Percentiles rank a stretch among this genome's conserved stretches.
Conservation (phyloP, 1,139 yeast genomes). For the Lodderomyces pseudojiufengensis region DNA sequence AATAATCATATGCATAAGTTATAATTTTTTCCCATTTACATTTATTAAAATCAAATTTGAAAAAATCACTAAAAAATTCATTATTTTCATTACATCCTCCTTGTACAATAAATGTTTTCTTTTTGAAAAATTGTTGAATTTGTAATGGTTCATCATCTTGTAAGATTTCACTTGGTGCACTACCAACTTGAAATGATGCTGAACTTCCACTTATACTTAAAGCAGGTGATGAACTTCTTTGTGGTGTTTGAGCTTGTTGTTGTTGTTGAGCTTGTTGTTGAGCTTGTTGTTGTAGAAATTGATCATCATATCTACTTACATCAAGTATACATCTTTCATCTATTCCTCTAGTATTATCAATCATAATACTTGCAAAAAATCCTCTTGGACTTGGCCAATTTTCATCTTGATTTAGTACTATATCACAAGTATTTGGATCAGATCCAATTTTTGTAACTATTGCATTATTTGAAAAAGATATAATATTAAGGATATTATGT, state of each 20-base stretch:
- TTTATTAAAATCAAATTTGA: conserved; percentile 30
- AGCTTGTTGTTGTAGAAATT: neutral
- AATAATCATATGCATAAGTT: conserved; percentile 39
- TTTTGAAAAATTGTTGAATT: conserved; percentile 23
- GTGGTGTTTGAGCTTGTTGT: conserved; percentile 6
- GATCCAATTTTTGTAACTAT: conserved; percentile 16
- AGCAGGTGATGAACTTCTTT: conserved; percentile 4
- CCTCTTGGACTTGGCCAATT: conserved; percentile 41
- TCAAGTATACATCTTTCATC: conserved; percentile 21
- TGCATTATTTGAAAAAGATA: conserved; percentile 22
- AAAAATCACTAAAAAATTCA: conserved; percentile 33
- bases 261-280: conserved; percentile 4
- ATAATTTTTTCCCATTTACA: conserved; percentile 33
- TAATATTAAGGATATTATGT: conserved; percentile 2
- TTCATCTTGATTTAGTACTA: conserved; percentile 11
- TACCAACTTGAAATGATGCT: conserved; percentile 17
- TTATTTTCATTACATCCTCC: conserved; percentile 39
- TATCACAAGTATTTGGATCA: conserved; percentile 11
- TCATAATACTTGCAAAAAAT: conserved; percentile 34
- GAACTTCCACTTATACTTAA: conserved; percentile 9
- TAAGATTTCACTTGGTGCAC: neutral
- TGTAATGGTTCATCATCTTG: conserved; percentile 7
- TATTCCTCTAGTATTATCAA: conserved; percentile 18
- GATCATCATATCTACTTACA: conserved; percentile 4
- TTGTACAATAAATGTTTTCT: conserved; percentile 35